A percentile compares a stretch with the other conserved stretches of the same genome.
phyloP scores from a whole-genome alignment of 1,284 basidiomycete genomes.

The Bjerkandera adusta region DNA sequence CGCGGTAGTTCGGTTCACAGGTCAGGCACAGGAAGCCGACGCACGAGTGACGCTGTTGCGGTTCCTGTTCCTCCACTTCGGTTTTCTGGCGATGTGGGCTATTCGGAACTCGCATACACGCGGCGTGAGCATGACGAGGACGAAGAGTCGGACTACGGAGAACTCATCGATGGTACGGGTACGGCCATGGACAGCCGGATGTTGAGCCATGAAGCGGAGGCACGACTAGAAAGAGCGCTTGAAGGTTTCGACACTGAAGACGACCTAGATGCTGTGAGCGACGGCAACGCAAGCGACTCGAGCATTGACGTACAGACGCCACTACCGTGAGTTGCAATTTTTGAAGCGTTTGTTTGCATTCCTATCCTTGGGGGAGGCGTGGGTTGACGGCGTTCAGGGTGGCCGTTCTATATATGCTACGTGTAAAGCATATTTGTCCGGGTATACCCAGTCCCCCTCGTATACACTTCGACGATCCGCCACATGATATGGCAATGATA shows the following conservation, averaged over 20 bases:
- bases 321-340: conserved; percentile 71
- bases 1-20: conserved; percentile 1
- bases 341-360: conserved; percentile 7
- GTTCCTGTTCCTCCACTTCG: conserved; percentile 7
- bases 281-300: conserved; percentile 42
- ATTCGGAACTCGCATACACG: conserved; percentile 16
- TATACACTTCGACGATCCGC: conserved; percentile 1
- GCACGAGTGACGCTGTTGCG: conserved; percentile 20
- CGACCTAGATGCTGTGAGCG: conserved; percentile 37
- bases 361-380: too few species aligned
- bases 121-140: conserved; percentile 17
- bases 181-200: conserved; percentile 22
- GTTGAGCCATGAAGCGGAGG: conserved; percentile 28
- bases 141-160: conserved; percentile 32
- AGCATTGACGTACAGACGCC: conserved; percentile 77
- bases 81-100: background rate
- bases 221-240: conserved; percentile 31
- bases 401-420: too few species aligned
- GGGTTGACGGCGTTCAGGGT: too few species aligned
- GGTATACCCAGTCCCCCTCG: background rate
- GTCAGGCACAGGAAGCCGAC: conserved; percentile 9
- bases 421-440: too few species aligned
- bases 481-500: background rate
- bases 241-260: conserved; percentile 46
- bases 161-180: conserved; percentile 24